phyloP scores from a whole-genome alignment of 108 stramenopile species.

The Ochromonas danica region DNA sequence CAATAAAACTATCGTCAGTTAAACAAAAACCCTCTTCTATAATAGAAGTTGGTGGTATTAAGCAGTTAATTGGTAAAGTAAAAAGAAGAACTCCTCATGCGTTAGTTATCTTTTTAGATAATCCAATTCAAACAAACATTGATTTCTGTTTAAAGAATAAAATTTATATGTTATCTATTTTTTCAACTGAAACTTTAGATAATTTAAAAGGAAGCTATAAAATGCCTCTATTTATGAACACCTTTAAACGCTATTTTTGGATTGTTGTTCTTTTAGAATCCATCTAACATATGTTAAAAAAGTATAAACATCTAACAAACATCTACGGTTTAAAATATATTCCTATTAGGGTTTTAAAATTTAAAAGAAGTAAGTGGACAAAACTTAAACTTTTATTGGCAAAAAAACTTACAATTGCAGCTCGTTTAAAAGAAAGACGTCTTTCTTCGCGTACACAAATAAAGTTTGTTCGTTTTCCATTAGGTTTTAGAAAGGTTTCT shows the following conservation, averaged over 20 bases:
- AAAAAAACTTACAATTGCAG: constrained; percentile 17
- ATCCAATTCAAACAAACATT: constrained; percentile 17
- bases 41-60: constrained; percentile 17
- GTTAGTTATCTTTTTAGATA: constrained; percentile 17
- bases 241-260: constrained; percentile 16
- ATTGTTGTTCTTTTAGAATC: constrained; percentile 17
- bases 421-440: constrained; percentile 16
- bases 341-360: constrained; percentile 17
- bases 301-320: constrained; percentile 17
- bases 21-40: constrained; percentile 17
- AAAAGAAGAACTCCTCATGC: constrained; percentile 15
- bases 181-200: constrained; percentile 17
- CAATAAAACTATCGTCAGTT: constrained; percentile 17
- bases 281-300: constrained; percentile 17
- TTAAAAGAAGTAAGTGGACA: constrained; percentile 17
- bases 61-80: constrained; percentile 17
- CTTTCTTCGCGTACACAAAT: constrained; percentile 15
- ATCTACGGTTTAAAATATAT: constrained; percentile 17
- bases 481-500: constrained; percentile 17
- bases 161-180: constrained; percentile 18
- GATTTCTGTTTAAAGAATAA: constrained; percentile 17
- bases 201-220: constrained; percentile 10
- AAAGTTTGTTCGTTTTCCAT: constrained; percentile 17
- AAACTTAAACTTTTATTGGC: constrained; percentile 10
- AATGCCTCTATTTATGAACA: constrained; percentile 17